Conservation (phyloP, 805 yeast species). For the Candida ovalis region DNA sequence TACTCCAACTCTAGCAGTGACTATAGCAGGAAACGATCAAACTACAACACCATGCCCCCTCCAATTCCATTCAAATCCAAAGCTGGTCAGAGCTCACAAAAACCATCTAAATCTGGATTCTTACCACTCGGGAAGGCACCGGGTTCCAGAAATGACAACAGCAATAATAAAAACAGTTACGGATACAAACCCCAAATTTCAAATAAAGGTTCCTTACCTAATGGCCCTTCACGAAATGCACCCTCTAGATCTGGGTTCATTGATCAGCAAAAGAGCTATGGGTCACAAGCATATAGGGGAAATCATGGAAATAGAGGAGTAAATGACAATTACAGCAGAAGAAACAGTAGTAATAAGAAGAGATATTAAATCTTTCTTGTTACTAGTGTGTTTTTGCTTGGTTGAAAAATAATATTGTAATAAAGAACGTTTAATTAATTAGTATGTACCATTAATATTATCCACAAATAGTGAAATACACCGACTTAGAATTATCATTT, state of each 20-base stretch:
- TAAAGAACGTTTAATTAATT: no score
- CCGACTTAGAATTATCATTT: no score
- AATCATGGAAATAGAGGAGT: conserved; percentile 1
- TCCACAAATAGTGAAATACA: no score
- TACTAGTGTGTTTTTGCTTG: neutral
- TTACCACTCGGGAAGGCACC: conserved; percentile 9
- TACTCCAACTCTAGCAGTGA: conserved; percentile 1
- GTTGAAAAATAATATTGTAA: no score
- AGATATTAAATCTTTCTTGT: neutral
- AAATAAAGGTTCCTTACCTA: neutral
- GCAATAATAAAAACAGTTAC: conserved; percentile 3
- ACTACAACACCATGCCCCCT: conserved; percentile 24
- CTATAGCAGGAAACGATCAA: conserved; percentile 6
- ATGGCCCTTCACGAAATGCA: conserved; percentile 1
- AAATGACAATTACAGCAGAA: neutral
- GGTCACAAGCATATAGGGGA: neutral
- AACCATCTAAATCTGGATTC: conserved; percentile 21
- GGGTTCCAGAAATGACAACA: conserved; percentile 11
- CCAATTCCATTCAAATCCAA: conserved; percentile 16
- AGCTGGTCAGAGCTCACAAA: conserved; percentile 2
- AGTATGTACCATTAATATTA: no score
- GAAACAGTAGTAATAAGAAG: neutral
- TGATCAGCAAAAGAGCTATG: conserved; percentile 4
- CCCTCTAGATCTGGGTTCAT: conserved; percentile 15
- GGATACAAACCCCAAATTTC: conserved; percentile 2